Evolutionary conservation across 495 filamentous ascomycete genomes (phyloP).

Genomic region (Penicillium malachiteum): DNA sequence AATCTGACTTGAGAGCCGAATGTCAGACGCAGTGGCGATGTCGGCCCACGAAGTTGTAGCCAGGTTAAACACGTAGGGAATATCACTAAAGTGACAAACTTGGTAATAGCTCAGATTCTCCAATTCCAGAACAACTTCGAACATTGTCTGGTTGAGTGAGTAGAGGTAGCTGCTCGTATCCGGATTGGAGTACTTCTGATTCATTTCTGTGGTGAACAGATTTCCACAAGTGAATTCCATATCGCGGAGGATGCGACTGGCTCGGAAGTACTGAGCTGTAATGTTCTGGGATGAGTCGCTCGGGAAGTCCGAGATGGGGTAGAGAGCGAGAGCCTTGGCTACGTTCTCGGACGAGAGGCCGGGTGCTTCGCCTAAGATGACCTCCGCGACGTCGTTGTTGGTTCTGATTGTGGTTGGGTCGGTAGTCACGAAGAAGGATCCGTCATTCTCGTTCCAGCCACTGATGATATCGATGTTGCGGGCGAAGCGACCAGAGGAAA

Average conservation of each 20-base stretch:
- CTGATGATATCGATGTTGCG: conserved; percentile 13
- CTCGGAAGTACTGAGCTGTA: conserved; percentile 12
- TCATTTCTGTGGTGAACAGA: conserved; percentile 10
- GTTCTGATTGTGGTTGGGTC: background rate
- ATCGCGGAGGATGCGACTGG: conserved; percentile 12
- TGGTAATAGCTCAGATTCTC: background rate
- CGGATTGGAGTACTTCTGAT: conserved; percentile 10
- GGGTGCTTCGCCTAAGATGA: background rate
- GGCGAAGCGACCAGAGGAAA: conserved; percentile 13
- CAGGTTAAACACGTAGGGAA: conserved; percentile 16
- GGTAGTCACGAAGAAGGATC: conserved; percentile 8
- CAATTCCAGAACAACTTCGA: conserved; percentile 1
- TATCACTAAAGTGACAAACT: conserved; percentile 16
- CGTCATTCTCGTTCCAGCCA: conserved; percentile 15
- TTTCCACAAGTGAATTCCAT: conserved; percentile 6
- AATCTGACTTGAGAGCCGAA: conserved; percentile 7
- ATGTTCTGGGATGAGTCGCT: background rate
- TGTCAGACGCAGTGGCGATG: conserved; percentile 3
- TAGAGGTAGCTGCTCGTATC: conserved; percentile 13
- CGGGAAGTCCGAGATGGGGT: conserved; percentile 8
- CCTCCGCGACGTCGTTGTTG: background rate
- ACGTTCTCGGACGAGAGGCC: conserved; percentile 6
- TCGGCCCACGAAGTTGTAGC: conserved; percentile 10
- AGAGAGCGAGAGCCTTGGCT: conserved; percentile 8
- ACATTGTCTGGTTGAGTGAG: conserved; percentile 13